phyloP scores from a whole-genome alignment of 2,329 filamentous ascomycete genomes.

The Elsinoe arachidis region DNA sequence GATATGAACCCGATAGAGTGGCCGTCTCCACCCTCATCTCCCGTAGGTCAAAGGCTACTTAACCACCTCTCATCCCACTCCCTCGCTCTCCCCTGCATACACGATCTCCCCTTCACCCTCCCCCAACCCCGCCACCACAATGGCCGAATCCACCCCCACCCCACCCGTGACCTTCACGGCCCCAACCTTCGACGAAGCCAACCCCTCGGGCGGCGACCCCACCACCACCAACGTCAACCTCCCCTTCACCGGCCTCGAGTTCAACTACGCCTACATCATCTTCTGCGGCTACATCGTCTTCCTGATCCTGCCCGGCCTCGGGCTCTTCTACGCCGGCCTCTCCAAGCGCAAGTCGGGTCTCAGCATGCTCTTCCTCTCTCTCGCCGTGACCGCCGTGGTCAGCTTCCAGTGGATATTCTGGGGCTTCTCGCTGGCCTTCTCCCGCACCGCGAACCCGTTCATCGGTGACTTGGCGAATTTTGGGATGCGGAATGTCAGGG shows the following conservation, averaged over 20 bases:
- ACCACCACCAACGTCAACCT: slow-evolving; percentile 47
- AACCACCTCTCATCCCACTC: neutral
- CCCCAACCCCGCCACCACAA: neutral
- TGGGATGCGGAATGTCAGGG: slow-evolving; percentile 51
- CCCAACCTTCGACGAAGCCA: slow-evolving; percentile 32
- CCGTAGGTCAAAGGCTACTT: neutral
- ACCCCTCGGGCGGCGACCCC: slow-evolving; percentile 48
- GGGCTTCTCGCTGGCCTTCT: slow-evolving; percentile 57
- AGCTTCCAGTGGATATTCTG: slow-evolving; percentile 54
- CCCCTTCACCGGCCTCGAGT: slow-evolving; percentile 51
- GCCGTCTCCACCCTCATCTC: neutral
- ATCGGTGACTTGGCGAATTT: slow-evolving; percentile 56
- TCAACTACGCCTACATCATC: slow-evolving; percentile 52
- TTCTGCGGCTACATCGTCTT: slow-evolving; percentile 55
- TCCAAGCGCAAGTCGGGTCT: slow-evolving; percentile 55
- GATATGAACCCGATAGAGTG: neutral
- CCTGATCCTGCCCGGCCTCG: slow-evolving; percentile 59
- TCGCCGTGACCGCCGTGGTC: slow-evolving; percentile 32
- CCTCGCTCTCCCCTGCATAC: neutral
- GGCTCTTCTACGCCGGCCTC: slow-evolving; percentile 56
- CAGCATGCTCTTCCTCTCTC: slow-evolving; percentile 47
- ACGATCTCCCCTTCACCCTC: neutral
- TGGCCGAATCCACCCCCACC: slow-evolving; percentile 5
- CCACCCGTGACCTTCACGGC: slow-evolving; percentile 7
- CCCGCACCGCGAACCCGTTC: slow-evolving; percentile 50